Base-by-base conservation (phyloP, 345 rosid genomes). In the Eucalyptus tenuipes region DNA sequence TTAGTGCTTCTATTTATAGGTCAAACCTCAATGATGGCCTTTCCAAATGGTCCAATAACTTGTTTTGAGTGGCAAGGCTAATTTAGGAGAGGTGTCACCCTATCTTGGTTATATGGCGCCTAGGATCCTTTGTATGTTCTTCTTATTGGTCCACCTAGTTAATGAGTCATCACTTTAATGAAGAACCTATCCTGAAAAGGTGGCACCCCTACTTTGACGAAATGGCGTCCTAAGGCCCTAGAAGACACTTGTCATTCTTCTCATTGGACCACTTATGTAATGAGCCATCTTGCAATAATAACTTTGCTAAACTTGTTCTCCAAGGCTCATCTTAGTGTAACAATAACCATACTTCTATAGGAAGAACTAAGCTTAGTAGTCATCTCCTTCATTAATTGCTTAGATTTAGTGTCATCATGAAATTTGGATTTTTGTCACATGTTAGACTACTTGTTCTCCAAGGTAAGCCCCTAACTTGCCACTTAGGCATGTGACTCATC, bases 181-280 rank as follows among this genome's bases (percentile, higher is more conserved):
- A 55, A 55, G 2, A 55, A 22, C 3, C 0, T 55, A 55, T 55
- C 27, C 3, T 20, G 29, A 55, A 55, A 12, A 55, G 61, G 6
- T 55, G 55, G 55, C 55, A 52, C 4, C 24, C 55, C 4, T 24
- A 55, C 25, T 22, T 8, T 55, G 29, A 24, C 22, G 61, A 20
- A 24, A 10, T 55, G 61, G 61, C 61, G 0, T 24, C 29, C 61
- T 55, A 24, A 55, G 13, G 11, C 61, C 61, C 61, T 55, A 55
- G 61, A 55, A 24, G 29, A 55, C 29, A 55, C 29, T 55, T 55
- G 61, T 22, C 61, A 55, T 55, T 55, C 27, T 55, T 55, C 27
- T 22, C 1, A 4, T 2, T 55, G 13, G 25, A 0, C 29, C 61
- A 22, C 61, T 24, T 55, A 0, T 20, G 61, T 55, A 10, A 20